Percentiles rank a stretch among this genome's conserved stretches.
Evolutionary conservation across 169 alveolate genomes (phyloP).

Genomic region (Theileria orientalis): DNA sequence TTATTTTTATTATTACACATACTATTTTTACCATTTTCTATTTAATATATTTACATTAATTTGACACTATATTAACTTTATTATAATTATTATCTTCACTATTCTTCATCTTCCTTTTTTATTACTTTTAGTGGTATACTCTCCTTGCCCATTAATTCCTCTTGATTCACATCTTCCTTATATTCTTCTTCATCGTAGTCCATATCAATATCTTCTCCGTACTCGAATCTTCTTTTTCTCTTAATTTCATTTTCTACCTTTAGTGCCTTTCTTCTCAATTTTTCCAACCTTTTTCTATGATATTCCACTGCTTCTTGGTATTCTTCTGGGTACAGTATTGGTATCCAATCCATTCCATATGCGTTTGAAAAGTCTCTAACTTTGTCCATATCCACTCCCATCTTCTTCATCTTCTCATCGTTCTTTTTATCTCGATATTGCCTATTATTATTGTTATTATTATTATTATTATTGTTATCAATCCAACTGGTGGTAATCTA

Average conservation of each 20-base stretch:
- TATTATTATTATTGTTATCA: neutral
- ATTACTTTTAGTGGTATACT: neutral
- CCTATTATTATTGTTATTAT: slow-evolving; percentile 24
- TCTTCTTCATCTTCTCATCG: slow-evolving; percentile 65
- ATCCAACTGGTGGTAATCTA: neutral
- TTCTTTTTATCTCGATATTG: slow-evolving; percentile 49
- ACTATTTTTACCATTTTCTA: no score
- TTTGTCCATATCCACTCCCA: slow-evolving; percentile 70
- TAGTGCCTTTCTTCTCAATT: slow-evolving; percentile 36
- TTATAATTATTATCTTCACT: neutral
- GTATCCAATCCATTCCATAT: slow-evolving; percentile 77
- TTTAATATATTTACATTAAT: neutral
- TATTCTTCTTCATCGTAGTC: slow-evolving; percentile 4
- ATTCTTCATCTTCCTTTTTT: neutral
- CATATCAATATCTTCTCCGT: neutral
- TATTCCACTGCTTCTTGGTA: slow-evolving; percentile 56
- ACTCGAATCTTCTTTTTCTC: neutral
- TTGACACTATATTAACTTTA: neutral
- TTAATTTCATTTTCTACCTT: slow-evolving; percentile 17
- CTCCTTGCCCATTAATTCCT: neutral
- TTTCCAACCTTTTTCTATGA: slow-evolving; percentile 45
- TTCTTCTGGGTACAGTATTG: slow-evolving; percentile 70
- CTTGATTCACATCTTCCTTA: neutral
- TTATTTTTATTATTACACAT: no score
- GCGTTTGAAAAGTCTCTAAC: slow-evolving; percentile 74